Evolutionary conservation across 2,329 filamentous ascomycete genomes (phyloP), one percentile per base, ranked within the genome.

Genomic region (Claviceps capensis): DNA sequence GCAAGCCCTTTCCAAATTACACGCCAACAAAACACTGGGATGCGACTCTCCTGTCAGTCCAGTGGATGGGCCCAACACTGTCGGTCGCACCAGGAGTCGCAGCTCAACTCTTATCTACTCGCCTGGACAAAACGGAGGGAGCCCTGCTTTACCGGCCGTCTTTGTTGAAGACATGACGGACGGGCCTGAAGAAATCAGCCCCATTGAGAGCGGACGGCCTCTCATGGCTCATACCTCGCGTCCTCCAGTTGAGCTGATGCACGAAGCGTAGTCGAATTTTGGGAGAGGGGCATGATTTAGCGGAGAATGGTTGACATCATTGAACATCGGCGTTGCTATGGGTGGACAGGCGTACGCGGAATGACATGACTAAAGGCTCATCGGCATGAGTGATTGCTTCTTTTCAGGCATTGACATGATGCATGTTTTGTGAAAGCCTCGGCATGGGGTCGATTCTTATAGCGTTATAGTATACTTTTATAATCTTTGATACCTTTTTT

Each of bases 91-190:
- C 34, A 69, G 81, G 57, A 83, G 79, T 62, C 73, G 79, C 54
- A 83, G 79, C 65, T 81, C 77, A 41, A 85, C 82, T 0, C 71
- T 84, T 50, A 80, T 86, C 60, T 85, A 82, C 69, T 73, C 79
- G 59, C 81, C 82, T 0, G 69, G 70, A n/a, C 73, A 76, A 55
- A 71, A 78, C 57, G 75, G 75, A 19, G 69, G 66, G 53, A 76
- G 72, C 63, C 74, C 78, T 5, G 71, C 74, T 47, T 65, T 85
- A 59, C 82, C 82, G 2, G 80, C 79, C 40, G 82, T 85, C 55
- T 76, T 78, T 40, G 81, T 85, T 13, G 79, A 85, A 60, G 82
- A 85, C 61, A 79, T 81, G 72, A 83, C 81, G 14, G 77, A 80
- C 55, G 75, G 72, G 55, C 73, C 73, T 2, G 67, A 69, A 34